These are phyloP conservation scores for Miscanthus lutarioriparius DNA, from an alignment of 176 grass and related monocot species.

Conservation along the genomic window DNA sequence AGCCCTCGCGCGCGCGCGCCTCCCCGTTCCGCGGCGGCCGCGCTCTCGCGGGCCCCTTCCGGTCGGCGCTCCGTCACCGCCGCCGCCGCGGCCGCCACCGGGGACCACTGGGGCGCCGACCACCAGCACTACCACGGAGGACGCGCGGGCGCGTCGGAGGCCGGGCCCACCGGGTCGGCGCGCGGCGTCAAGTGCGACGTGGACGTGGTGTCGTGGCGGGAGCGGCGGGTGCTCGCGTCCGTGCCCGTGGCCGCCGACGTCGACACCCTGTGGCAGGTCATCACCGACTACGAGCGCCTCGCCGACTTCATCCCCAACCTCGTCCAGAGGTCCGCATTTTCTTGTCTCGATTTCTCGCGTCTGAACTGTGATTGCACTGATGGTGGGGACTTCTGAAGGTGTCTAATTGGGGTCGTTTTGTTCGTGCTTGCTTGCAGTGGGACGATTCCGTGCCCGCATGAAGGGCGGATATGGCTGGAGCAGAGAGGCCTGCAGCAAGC, in stretches of 20 bases:
- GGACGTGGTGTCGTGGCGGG: slow-evolving; percentile 93
- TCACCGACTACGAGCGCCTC: slow-evolving; percentile 94
- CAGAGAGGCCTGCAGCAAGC: slow-evolving; percentile 84
- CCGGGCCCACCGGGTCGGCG: not conserved
- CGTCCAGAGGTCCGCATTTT: slow-evolving; percentile 58
- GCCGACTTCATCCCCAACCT: slow-evolving; percentile 96
- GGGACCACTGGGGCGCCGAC: slow-evolving; percentile 46
- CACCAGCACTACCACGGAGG: not conserved
- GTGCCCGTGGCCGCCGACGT: slow-evolving; percentile 72
- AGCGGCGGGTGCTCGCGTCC: slow-evolving; percentile 68
- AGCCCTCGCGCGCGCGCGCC: not conserved
- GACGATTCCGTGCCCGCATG: slow-evolving; percentile 85
- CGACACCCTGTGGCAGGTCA: slow-evolving; percentile 80
- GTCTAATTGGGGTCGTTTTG: not conserved
- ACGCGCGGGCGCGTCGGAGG: not conserved
- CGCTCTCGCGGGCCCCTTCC: slow-evolving; percentile 23
- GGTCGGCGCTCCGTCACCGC: slow-evolving; percentile 17
- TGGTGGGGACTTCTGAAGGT: not conserved
- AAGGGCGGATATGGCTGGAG: slow-evolving; percentile 92
- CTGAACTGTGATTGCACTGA: not conserved
- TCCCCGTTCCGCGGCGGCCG: not conserved
- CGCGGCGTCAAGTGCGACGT: slow-evolving; percentile 68
- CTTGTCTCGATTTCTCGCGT: not conserved
- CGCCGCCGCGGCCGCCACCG: slow-evolving; percentile 34
- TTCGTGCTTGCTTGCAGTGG: slow-evolving; percentile 44